Base-by-base conservation (phyloP, 1,284 basidiomycete genomes). In the Rhodotorula sp. region DNA sequence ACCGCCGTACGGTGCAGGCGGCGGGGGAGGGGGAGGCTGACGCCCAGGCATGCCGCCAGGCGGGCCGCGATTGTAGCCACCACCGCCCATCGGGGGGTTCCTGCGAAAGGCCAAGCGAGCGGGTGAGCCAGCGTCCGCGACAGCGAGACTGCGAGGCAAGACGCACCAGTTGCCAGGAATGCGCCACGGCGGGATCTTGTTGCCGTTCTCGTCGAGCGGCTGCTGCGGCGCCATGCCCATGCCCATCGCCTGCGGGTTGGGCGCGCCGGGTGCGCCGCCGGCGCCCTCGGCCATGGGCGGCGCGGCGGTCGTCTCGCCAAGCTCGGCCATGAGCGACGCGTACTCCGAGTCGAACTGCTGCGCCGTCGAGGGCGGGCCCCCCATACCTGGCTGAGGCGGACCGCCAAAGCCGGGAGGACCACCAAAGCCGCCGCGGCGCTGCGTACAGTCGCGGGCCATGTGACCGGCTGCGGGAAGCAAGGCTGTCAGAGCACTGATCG, bases 281-380 rank as follows among this genome's bases (percentile, higher is more conserved):
- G 65, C 72, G 23, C 67, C 72, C 3, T 62, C 54, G 8, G 75
- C 78, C 23, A 77, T 79, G 49, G 80, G 80, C 2, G 79, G 76
- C 1, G 78, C 78, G 64, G 84, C 85, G 58, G 85, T 84, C 56
- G 79, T 79, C 84, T 99, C 97, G 68, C 97, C 97, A 49, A 99
- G 86, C 83, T 99, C 97, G 53, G 93, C 95, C 96, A 99, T 97
- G 75, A 99, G 85, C 77, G 88, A 93, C 44, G 93, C 92, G 79
- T 98, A 99, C 84, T 99, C 97, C 23, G 93, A 95, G 82, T 99
- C 96, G 83, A 98, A 97, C 78, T 79, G 71, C 67, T 76, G 71
- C 75, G 78, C 80, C 62, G 80, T 77, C 50, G 79, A 81, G 76
- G 80, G 81, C 2, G 73, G 65, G 23, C 78, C 78, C 49, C 74